Conservation (phyloP, 1,139 yeast genomes). For the Pichia sp. region DNA sequence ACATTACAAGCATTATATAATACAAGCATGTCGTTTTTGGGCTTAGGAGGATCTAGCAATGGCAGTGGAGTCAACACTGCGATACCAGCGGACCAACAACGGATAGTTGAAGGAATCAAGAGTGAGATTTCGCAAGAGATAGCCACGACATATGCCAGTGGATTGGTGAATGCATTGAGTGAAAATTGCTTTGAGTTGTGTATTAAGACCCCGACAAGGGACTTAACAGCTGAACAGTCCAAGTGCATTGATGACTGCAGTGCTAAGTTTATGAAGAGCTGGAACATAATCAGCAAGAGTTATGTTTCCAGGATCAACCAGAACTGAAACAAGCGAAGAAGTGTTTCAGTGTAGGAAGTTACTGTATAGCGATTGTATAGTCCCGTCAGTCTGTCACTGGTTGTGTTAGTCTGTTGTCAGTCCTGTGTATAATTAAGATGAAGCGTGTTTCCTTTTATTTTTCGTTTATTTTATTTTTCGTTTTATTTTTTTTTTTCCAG, state of each 20-base stretch:
- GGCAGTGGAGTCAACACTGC: neutral
- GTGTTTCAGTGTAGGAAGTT: too few species aligned
- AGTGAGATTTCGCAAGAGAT: slow-evolving; percentile 72
- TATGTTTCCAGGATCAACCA: slow-evolving; percentile 59
- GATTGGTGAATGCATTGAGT: slow-evolving; percentile 78
- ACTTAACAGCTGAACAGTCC: slow-evolving; percentile 38
- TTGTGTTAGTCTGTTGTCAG: too few species aligned
- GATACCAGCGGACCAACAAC: slow-evolving; percentile 10
- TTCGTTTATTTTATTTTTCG: too few species aligned
- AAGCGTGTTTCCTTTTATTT: too few species aligned
- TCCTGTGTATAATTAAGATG: too few species aligned
- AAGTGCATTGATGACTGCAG: slow-evolving; percentile 70
- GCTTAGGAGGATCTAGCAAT: slow-evolving; percentile 20
- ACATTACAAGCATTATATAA: neutral
- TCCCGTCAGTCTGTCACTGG: too few species aligned
- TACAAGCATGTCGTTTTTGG: slow-evolving; percentile 23
- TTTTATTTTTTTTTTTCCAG: too few species aligned
- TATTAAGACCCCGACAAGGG: slow-evolving; percentile 43
- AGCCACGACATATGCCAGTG: slow-evolving; percentile 85
- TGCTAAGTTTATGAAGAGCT: slow-evolving; percentile 83
- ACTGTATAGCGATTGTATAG: too few species aligned
- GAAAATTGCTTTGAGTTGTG: slow-evolving; percentile 84
- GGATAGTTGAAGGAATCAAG: slow-evolving; percentile 55
- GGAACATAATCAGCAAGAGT: slow-evolving; percentile 77
- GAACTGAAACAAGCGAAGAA: slow-evolving; percentile 1